A percentile compares a stretch with the other conserved stretches of the same genome.
These are phyloP conservation scores for Fusarium decemcellulare DNA, from an alignment of 2,329 filamentous ascomycete genomes.

Conservation along the genomic window DNA sequence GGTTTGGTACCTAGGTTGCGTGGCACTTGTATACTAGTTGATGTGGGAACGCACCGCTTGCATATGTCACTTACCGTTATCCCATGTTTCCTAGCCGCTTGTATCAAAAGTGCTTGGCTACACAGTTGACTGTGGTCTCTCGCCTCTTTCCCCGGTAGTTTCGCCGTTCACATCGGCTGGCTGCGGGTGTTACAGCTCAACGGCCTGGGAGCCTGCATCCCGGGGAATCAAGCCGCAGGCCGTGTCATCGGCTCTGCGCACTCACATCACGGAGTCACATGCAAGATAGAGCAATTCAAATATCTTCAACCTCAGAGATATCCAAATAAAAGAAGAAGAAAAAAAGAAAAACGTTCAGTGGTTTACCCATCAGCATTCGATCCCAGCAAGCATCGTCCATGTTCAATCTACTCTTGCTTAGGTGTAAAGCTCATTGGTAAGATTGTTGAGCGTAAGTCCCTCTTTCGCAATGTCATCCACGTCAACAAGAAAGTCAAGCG, in stretches of 20 bases:
- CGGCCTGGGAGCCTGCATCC: conserved; percentile 6
- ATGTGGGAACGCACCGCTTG: conserved; percentile 30
- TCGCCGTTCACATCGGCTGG: not conserved
- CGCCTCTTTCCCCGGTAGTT: not conserved
- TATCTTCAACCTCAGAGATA: not conserved
- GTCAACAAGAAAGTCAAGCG: conserved; percentile 86
- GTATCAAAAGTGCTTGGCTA: not conserved
- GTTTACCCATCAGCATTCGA: not conserved
- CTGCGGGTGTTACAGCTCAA: not conserved
- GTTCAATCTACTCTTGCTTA: conserved; percentile 37
- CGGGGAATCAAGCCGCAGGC: not conserved
- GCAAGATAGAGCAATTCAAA: too few relatives aligned
- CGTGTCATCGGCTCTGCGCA: not conserved
- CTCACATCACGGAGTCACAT: not conserved
- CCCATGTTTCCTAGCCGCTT: not conserved
- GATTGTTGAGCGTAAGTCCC: conserved; percentile 78
- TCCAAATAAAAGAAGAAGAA: not conserved
- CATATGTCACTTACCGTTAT: conserved; percentile 26
- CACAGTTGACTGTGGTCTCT: conserved; percentile 5
- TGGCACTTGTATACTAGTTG: conserved; percentile 37
- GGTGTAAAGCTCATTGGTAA: conserved; percentile 83
- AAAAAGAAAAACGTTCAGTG: not conserved
- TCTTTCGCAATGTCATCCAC: conserved; percentile 88
- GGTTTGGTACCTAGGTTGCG: conserved; percentile 33
- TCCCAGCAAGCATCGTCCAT: not conserved